Conservation (phyloP, 805 yeast species). For the Saturnispora diversa region DNA sequence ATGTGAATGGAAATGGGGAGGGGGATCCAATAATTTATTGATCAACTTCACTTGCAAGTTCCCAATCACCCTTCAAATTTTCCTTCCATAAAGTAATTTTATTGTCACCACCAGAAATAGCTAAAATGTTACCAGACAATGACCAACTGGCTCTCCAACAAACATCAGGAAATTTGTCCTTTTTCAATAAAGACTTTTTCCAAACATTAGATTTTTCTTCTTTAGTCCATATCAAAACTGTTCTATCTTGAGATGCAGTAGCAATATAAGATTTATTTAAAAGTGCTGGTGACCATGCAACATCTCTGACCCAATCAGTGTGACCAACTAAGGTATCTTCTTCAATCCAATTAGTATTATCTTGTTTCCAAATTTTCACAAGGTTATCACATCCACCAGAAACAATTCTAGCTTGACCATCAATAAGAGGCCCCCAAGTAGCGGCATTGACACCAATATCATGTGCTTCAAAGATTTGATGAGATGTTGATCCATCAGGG, state of each 20-base stretch:
- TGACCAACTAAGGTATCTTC: slow-evolving; percentile 84
- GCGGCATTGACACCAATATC: slow-evolving; percentile 92
- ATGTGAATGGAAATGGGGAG: too few relatives aligned
- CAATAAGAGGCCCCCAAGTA: slow-evolving; percentile 77
- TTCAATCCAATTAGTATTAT: slow-evolving; percentile 49
- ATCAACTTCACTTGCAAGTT: slow-evolving; percentile 92
- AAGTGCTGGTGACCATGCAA: slow-evolving; percentile 94
- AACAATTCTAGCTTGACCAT: slow-evolving; percentile 50
- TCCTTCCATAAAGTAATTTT: slow-evolving; percentile 96
- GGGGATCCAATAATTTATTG: too few relatives aligned
- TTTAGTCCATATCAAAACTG: slow-evolving; percentile 85
- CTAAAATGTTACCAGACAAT: slow-evolving; percentile 87
- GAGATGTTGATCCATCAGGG: slow-evolving; percentile 75
- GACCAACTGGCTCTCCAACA: slow-evolving; percentile 99
- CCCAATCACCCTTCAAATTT: slow-evolving; percentile 89
- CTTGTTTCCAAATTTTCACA: slow-evolving; percentile 79
- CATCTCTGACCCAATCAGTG: slow-evolving; percentile 98
- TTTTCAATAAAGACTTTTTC: slow-evolving; percentile 69
- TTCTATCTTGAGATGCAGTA: slow-evolving; percentile 92
- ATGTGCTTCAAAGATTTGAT: slow-evolving; percentile 67
- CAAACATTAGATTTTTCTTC: slow-evolving; percentile 37
- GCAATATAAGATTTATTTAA: slow-evolving; percentile 85
- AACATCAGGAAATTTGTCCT: slow-evolving; percentile 88
- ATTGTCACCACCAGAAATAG: slow-evolving; percentile 94
- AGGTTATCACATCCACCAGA: slow-evolving; percentile 94